Base-by-base conservation (phyloP, 2,329 filamentous ascomycete species). In the Ophiostoma triangulosporum region DNA sequence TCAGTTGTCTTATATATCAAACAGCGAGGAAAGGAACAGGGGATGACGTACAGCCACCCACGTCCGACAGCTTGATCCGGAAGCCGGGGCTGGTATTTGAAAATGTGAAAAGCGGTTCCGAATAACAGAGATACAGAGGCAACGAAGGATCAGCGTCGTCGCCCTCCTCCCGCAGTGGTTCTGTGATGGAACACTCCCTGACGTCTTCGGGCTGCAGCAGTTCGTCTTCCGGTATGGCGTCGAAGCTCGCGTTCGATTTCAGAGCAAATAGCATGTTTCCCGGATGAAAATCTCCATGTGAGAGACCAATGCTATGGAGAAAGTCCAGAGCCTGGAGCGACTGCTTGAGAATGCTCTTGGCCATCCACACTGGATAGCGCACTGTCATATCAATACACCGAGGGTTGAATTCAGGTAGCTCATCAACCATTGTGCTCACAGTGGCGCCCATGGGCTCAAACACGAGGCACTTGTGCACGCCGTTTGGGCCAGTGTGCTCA, bases 11-110 rank as follows among this genome's bases (percentile, higher is more conserved):
- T 31, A 31, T 6, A 31, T 11, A 31, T n/a, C 6, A 31, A 11
- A 11, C 7, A 31, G 29, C 6, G 2, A 31, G 7, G 3, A 24
- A 1, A 35, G 12, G 73, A 58, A 0, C 73, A 35, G n/a, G 29
- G 29, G n/a, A n/a, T n/a, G n/a, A 50, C 46, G 17, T 14, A 54
- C 52, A 9, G 12, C 36, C 52, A 7, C 46, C 52, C 14, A 51
- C 9, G 22, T 54, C 52, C 3, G 48, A 45, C 6, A 54, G 38
- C 31, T 54, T 54, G 29, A 54, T 29, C 22, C 46, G 26, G 26
- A 54, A 46, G 20, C 22, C 38, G 12, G 22, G 6, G 12, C 7
- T 33, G 22, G 7, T 27, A 9, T n/a, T 11, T 8, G 32, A 14
- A n/a, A 36, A 52, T 3, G 17, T 3, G 6, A 33, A 17, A 1